Evolutionary conservation across 306 rosid species (phyloP), one percentile per base, ranked within the genome.

Genomic region (Pterocarpus santalinus): DNA sequence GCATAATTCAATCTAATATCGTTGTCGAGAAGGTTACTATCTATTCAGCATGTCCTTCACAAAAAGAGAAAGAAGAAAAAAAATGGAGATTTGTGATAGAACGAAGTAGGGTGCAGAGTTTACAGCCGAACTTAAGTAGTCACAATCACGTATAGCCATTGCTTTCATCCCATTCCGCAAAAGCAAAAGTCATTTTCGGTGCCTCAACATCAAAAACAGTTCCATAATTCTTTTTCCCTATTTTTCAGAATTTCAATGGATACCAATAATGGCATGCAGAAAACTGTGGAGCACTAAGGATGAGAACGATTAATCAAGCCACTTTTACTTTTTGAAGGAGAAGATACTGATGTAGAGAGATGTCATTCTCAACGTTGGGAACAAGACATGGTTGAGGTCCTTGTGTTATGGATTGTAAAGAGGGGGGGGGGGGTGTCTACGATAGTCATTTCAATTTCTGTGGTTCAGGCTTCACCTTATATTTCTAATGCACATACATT

Each of bases 241-340:
- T 8, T 41, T 53, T 76, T 69, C 36, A 41, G 76, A 69, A 63
- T 83, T 22, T 84, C 74, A 80, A 68, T 77, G 85, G 71, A 76
- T 57, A 22, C 56, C 65, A 74, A 81, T 85, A 73, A 81, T 80
- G 73, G 75, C 47, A 73, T 69, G 78, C 68, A 62, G 73, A 85
- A 88, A 86, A 81, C n/a, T 86, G 87, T 75, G 38, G 84, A 86
- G 91, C 89, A 85, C 86, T 83, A 81, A 80, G 77, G 84, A 58
- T 69, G 66, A 41, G 89, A 87, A 84, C 36, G 90, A 85, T 82
- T 13, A 53, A 64, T 70, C 39, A 75, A 79, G 39, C 52, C 62
- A 69, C 16, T 85, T 91, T 88, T 83, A 47, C 82, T 83, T 84
- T 83, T 71, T 57, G 77, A 66, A 73, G 81, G 53, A 60, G 68